Base-by-base conservation (phyloP, 306 rosid genomes). In the Gillenia trifoliata region DNA sequence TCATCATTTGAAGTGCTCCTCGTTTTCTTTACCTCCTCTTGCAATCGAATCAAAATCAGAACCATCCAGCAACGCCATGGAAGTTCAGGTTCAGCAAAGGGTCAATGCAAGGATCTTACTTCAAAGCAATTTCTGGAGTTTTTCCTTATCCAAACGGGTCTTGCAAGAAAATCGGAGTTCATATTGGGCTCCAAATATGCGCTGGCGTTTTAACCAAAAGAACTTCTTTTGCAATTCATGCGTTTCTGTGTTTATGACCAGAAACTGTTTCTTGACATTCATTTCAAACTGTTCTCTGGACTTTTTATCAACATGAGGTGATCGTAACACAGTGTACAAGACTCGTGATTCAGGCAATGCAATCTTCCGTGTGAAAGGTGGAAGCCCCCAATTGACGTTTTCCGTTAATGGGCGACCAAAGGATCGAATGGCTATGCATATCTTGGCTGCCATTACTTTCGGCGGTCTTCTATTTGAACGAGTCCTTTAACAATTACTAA, bases 241-340 rank as follows among this genome's bases (percentile, higher is more conserved):
- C 8, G 60, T 4, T 54, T 54, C 26, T 22, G 60, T 54, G 12
- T 54, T 54, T 54, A 54, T 22, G 25, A 54, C 60, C 60, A 54
- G 60, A n/a, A 20, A 54, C 26, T 54, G 60, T 54, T 54, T 54
- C 60, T 54, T 54, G 60, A 54, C 22, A 8, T 3, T n/a, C 60
- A 54, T 54, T 54, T 54, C 60, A 54, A 54, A 54, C 60, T 54
- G 60, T n/a, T 54, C 60, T 54, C 60, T 54, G 60, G 60, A 54
- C 60, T 54, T 54, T 22, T 54, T 54, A 22, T 54, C 60, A 54
- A 54, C 22, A 54, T 54, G 60, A 55, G 60, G 60, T 55, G 60
- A 55, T 22, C 60, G 28, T 23, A 55, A 22, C 28, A 55, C 60
- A 22, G 60, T 54, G 25, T 54, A 54, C n/a, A 54, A 54, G 28